These are phyloP conservation scores for Penicillium sp. DNA, from an alignment of 2,329 filamentous ascomycete species.

Conservation along the genomic window DNA sequence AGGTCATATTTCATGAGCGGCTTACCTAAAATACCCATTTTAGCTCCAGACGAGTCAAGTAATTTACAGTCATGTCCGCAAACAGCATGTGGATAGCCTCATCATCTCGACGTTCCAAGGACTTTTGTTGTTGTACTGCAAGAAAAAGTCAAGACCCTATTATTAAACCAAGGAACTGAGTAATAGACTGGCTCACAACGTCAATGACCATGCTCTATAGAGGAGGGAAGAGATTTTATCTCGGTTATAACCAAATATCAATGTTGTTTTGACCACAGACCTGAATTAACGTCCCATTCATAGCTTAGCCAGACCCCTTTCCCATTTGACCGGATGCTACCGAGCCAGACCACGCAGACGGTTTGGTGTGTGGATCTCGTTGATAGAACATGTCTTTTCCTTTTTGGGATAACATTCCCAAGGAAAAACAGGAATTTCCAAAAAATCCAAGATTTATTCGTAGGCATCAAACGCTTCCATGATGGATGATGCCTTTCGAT, in stretches of 20 bases:
- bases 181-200: neutral
- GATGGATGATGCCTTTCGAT: constrained; percentile 2
- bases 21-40: neutral
- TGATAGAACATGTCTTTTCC: neutral
- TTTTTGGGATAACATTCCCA: neutral
- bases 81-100: neutral
- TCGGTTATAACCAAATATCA: neutral
- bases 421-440: constrained; percentile 8
- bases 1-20: neutral
- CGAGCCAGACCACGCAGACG: neutral
- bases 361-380: constrained; percentile 1
- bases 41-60: neutral
- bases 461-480: constrained; percentile 8
- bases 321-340: constrained; percentile 9
- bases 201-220: neutral
- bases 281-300: constrained; percentile 20
- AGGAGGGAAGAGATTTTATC: neutral
- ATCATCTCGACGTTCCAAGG: neutral
- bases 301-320: neutral
- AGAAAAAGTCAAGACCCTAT: neutral
- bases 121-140: neutral
- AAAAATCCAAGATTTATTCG: neutral
- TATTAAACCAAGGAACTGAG: neutral
- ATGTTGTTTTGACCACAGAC: neutral
- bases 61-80: neutral